Base-by-base conservation (phyloP, 768 basidiomycete species). In the Hypsizygus marmoreus region DNA sequence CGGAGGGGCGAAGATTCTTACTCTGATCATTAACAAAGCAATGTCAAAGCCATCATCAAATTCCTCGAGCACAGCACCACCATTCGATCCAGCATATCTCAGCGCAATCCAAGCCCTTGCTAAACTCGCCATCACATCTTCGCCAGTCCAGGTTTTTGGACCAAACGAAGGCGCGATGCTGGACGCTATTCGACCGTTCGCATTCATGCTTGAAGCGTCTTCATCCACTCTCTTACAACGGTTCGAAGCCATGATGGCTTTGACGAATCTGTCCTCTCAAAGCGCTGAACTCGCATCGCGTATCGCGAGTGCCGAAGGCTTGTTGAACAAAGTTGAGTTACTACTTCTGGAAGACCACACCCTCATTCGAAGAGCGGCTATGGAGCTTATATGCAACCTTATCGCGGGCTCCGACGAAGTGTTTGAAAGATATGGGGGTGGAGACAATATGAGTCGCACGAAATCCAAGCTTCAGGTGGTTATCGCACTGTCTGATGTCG, bases 181-280 rank as follows among this genome's bases (percentile, higher is more conserved):
- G 58, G 91, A 97, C 60, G 83, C 83, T n/a, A 82, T 97, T 45
- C 78, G 85, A 2, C 94, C 94, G 0, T 73, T 98, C 39, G 79
- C 87, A 7, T 60, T 82, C 22, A 70, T 97, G 44, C 73, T 98
- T 26, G 77, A 81, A 30, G 82, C 88, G 58, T 67, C 81, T 1
- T 75, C 80, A 0, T 79, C 91, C 7, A 84, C 69, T 35, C 77
- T 88, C 25, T 71, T 98, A 5, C 92, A 97, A 59, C 79, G 79
- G 30, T 99, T 99, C 58, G 97, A 99, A 65, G 83, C 84, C 3
- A 73, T 95, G 56, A 97, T 98, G 95, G 95, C 93, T 1, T 74
- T 99, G 41, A 99, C 97, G 6, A 99, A 99, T 62, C 69, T 98
- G 32, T 85, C 95, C 0, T 94, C 93, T 13, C 77, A 90, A 40